A percentile compares a stretch with the other conserved stretches of the same genome.
Evolutionary conservation across 2,329 filamentous ascomycete genomes (phyloP).

Genomic region (Colletotrichum horii): DNA sequence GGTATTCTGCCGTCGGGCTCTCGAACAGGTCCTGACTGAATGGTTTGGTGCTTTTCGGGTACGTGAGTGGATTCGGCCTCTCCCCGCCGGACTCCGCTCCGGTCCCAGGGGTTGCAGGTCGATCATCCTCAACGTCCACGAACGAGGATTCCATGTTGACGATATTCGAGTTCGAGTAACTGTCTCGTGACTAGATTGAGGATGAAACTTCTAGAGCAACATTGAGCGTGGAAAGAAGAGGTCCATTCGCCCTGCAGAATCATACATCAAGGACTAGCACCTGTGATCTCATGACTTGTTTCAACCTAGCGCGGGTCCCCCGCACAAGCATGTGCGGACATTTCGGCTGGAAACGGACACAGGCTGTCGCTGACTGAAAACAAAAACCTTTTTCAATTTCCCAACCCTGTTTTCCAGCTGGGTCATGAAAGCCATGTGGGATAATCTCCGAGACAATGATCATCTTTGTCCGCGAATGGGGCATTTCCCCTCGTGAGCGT

Average conservation of each 20-base stretch:
- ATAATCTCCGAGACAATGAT: neutral
- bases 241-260: neutral
- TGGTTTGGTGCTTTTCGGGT: slow-evolving; percentile 27
- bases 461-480: neutral
- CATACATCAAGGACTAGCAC: neutral
- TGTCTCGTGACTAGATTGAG: neutral
- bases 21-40: slow-evolving; percentile 31
- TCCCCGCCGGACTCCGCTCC: neutral
- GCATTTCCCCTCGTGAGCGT: neutral
- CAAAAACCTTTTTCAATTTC: neutral
- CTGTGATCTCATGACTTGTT: slow-evolving; percentile 21
- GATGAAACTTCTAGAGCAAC: neutral
- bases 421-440: neutral
- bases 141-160: slow-evolving; percentile 11
- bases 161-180: accelerated
- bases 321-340: neutral
- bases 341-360: slow-evolving; percentile 12
- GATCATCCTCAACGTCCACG: neutral
- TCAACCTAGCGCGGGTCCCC: slow-evolving; percentile 13
- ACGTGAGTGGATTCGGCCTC: slow-evolving; percentile 30
- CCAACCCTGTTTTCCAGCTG: neutral
- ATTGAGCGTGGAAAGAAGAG: neutral
- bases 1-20: slow-evolving; percentile 33
- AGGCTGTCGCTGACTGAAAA: neutral
- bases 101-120: neutral